Base-by-base conservation (phyloP, 2,329 filamentous ascomycete species). In the Cercospora canescens region DNA sequence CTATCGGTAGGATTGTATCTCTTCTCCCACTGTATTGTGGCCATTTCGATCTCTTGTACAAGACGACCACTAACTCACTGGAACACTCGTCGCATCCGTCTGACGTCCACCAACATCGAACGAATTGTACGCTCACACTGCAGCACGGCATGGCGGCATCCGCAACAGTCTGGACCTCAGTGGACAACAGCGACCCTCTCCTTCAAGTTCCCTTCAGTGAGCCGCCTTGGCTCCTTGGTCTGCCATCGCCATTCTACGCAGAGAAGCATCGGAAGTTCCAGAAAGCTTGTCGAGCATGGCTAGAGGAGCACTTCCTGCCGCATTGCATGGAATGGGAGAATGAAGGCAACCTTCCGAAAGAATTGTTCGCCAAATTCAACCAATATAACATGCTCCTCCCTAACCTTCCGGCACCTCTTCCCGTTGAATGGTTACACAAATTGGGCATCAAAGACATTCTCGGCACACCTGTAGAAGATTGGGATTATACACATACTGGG, bases 381-480 rank as follows among this genome's bases (percentile, higher is more conserved):
- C 81, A 84, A 65, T 84, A 85, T 55, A 87, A 89, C 75, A 91
- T 92, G 85, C 79, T 93, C n/a, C 76, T 92, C 12, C 89, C 90
- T 0, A 87, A 86, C 26, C 81, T 93, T 39, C 88, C 89, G 0
- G 85, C 89, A 0, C 90, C 90, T 1, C 76, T 93, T 21, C 90
- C 91, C 0, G 85, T 89, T 0, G 83, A 84, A 59, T 90, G 88
- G 88, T 79, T 92, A 66, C 88, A 88, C 75, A 84, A 81, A 60
- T 72, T 91, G 12, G 89, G 88, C 1, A 87, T 93, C 54, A 79
- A 87, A 64, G 85, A 89, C 71, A 86, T 93, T 41, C 80, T 88
- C 0, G 89, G 88, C 1, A 85, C 89, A 2, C 87, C 86, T 66
- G 85, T 93, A 2, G 89, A 92, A 74, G 88, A 92, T 21, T 93